Evolutionary conservation across 2,329 filamentous ascomycete genomes (phyloP).

Genomic region (Trichophyton rubrum): DNA sequence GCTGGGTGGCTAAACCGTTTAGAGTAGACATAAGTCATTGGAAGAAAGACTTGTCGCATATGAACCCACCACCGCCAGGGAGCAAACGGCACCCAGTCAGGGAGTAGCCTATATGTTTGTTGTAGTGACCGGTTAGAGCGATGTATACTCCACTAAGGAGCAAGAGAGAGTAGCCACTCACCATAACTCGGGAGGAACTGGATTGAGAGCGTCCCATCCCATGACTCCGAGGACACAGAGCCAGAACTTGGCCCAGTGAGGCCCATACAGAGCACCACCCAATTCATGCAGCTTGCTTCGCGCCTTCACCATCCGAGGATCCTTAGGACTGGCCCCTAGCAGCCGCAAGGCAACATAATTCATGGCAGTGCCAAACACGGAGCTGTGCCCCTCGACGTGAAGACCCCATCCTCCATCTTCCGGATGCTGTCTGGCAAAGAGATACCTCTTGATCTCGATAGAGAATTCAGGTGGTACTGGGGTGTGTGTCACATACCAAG

Average conservation of each 20-base stretch:
- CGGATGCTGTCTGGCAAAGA: conserved; percentile 71
- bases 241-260: conserved; percentile 98
- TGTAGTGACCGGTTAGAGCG: not conserved
- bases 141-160: not conserved
- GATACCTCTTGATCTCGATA: conserved; percentile 83
- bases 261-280: conserved; percentile 69
- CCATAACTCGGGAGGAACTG: conserved; percentile 88
- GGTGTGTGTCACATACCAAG: conserved; percentile 81
- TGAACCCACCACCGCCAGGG: conserved; percentile 98
- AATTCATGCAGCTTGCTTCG: conserved; percentile 69
- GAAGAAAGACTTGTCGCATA: conserved; percentile 88
- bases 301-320: conserved; percentile 74
- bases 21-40: conserved; percentile 84
- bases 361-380: conserved; percentile 77
- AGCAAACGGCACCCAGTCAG: conserved; percentile 78
- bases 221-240: conserved; percentile 70
- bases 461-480: conserved; percentile 68
- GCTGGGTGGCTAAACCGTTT: conserved; percentile 66
- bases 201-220: conserved; percentile 88
- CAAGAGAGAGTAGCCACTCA: conserved; percentile 12
- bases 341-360: conserved; percentile 76
- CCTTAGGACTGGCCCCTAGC: conserved; percentile 69
- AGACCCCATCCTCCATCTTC: conserved; percentile 94
- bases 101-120: conserved; percentile 46
- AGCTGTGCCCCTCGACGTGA: conserved; percentile 87